Evolutionary conservation across 371 early-diverging fungal species (phyloP).

Genomic region (Dipsacomyces acuminosporus): DNA sequence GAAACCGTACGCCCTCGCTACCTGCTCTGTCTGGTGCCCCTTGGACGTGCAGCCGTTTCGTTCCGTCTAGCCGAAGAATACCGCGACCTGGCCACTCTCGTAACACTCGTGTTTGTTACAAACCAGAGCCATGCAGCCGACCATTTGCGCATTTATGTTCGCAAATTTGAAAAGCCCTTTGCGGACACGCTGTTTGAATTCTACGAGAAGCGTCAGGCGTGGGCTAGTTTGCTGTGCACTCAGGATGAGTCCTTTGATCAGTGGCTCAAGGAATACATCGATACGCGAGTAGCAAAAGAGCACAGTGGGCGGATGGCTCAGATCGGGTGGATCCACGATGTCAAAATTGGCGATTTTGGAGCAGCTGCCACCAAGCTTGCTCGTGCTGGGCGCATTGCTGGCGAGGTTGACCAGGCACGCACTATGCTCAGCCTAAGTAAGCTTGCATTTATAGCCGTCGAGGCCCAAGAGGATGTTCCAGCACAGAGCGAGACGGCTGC

Average conservation of each 20-base stretch:
- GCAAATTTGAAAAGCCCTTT: slow-evolving; percentile 28
- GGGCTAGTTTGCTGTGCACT: slow-evolving; percentile 29
- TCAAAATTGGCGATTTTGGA: slow-evolving; percentile 21
- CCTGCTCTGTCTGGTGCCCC: slow-evolving; percentile 30
- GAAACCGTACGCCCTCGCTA: slow-evolving; percentile 21
- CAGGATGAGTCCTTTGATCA: slow-evolving; percentile 14
- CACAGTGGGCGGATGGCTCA: slow-evolving; percentile 9
- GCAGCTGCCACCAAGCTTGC: slow-evolving; percentile 28
- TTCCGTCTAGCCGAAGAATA: slow-evolving; percentile 41
- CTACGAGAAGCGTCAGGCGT: slow-evolving; percentile 32
- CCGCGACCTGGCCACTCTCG: slow-evolving; percentile 28
- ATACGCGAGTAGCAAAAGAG: slow-evolving; percentile 5
- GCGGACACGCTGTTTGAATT: slow-evolving; percentile 24
- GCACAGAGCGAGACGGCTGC: slow-evolving; percentile 2
- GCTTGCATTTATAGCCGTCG: slow-evolving; percentile 27
- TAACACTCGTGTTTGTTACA: slow-evolving; percentile 26
- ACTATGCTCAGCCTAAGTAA: slow-evolving; percentile 40
- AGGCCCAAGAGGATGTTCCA: not conserved
- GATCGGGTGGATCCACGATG: slow-evolving; percentile 41
- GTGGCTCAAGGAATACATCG: slow-evolving; percentile 23
- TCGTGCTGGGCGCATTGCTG: slow-evolving; percentile 21
- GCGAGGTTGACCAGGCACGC: slow-evolving; percentile 17
- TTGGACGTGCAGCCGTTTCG: slow-evolving; percentile 28
- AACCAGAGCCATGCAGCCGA: slow-evolving; percentile 19
- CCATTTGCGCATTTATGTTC: slow-evolving; percentile 18